Evolutionary conservation across 73 alveolate species (phyloP).

Genomic region (Tetrahymena malaccensis): DNA sequence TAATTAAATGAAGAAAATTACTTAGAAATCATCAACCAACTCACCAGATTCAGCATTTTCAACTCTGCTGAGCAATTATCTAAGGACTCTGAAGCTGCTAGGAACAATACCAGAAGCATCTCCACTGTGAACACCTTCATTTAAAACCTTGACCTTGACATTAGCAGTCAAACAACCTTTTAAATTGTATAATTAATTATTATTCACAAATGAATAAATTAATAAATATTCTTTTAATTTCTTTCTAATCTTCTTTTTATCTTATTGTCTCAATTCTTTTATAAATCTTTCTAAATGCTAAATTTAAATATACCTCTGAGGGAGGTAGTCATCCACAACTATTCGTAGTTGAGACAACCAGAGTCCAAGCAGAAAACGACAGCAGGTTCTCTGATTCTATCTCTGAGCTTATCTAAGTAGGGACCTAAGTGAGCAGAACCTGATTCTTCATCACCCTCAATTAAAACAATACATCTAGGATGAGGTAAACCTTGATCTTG

Average conservation of each 20-base stretch:
- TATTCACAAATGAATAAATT: too few relatives aligned
- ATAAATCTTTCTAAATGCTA: neutral
- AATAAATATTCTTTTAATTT: neutral
- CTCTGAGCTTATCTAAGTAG: constrained; percentile 56
- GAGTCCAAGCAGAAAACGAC: constrained; percentile 76
- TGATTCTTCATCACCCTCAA: constrained; percentile 94
- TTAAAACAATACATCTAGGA: constrained; percentile 73
- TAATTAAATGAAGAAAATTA: neutral
- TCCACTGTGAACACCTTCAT: constrained; percentile 85
- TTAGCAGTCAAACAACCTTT: constrained; percentile 65
- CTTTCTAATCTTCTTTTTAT: neutral
- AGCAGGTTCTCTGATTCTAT: constrained; percentile 68
- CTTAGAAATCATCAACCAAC: constrained; percentile 42
- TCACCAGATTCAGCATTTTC: constrained; percentile 79
- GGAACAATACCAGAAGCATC: constrained; percentile 90
- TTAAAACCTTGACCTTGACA: constrained; percentile 66
- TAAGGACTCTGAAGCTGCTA: constrained; percentile 75
- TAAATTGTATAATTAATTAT: too few relatives aligned
- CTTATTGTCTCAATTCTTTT: neutral
- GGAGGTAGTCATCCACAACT: constrained; percentile 82
- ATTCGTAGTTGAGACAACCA: constrained; percentile 75
- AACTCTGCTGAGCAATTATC: constrained; percentile 74
- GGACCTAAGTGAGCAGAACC: constrained; percentile 74
- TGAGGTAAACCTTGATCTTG: constrained; percentile 63
- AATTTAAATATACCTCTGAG: constrained; percentile 62